These are phyloP conservation scores for Suillus spraguei DNA, from an alignment of 768 basidiomycete species.

Conservation along the genomic window DNA sequence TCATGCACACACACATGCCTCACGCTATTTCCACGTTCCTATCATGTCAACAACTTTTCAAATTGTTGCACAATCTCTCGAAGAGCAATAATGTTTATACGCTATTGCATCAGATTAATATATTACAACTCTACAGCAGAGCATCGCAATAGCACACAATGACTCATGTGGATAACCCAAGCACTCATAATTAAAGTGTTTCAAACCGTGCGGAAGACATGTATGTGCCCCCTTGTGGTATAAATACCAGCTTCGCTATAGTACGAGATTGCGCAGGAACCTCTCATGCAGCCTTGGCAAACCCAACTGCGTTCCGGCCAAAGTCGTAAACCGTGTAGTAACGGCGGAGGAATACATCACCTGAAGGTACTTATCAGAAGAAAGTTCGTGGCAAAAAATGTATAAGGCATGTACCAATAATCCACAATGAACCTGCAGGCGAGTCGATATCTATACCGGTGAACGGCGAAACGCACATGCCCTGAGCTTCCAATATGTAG, in stretches of 20 bases:
- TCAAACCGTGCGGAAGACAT: neutral
- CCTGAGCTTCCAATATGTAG: conserved; percentile 89
- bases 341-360: conserved; percentile 90
- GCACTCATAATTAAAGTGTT: neutral
- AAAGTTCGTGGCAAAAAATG: conserved; percentile 7
- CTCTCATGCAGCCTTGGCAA: conserved; percentile 55
- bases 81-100: neutral
- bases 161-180: no score
- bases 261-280: neutral
- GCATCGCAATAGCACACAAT: neutral
- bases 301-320: conserved; percentile 78
- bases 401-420: conserved; percentile 61
- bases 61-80: neutral
- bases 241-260: neutral
- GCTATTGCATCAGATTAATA: neutral
- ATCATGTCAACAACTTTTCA: neutral
- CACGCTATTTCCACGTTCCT: neutral
- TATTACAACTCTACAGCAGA: conserved; percentile 3
- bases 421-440: conserved; percentile 82
- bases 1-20: no score
- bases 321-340: conserved; percentile 92
- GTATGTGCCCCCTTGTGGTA: neutral
- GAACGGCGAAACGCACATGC: conserved; percentile 94
- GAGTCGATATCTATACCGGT: conserved; percentile 88
- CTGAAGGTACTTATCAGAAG: conserved; percentile 34